phyloP scores from a whole-genome alignment of 257 asterid genomes.

The Nicotiana otophora region DNA sequence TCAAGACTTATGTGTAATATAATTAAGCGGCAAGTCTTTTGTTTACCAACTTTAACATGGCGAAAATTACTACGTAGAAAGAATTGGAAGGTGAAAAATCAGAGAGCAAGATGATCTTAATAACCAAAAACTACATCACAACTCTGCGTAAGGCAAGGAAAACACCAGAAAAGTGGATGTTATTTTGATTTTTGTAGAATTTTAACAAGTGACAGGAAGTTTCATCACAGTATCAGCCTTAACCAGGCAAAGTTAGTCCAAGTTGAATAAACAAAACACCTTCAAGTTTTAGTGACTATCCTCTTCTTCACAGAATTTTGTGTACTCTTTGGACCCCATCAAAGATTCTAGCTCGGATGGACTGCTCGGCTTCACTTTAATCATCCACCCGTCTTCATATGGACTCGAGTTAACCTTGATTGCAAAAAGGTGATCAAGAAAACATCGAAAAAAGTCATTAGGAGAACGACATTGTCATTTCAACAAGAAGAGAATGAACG shows the following conservation, averaged over 20 bases:
- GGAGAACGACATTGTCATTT: not conserved
- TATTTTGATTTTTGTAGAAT: not conserved
- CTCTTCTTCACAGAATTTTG: constrained; percentile 86
- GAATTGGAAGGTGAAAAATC: not conserved
- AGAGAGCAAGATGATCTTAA: no score
- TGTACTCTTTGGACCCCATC: constrained; percentile 65
- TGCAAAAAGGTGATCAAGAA: not conserved
- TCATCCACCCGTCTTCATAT: constrained; percentile 94
- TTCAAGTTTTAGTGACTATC: constrained; percentile 31
- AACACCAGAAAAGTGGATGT: not conserved
- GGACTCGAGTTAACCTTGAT: constrained; percentile 74
- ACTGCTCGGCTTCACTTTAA: constrained; percentile 70
- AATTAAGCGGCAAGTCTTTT: no score
- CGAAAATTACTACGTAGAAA: not conserved
- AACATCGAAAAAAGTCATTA: not conserved
- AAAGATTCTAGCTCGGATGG: constrained; percentile 60
- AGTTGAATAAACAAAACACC: constrained; percentile 21
- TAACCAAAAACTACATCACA: not conserved
- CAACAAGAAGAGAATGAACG: not conserved
- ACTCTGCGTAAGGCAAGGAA: not conserved
- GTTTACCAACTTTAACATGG: not conserved
- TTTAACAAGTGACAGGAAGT: not conserved
- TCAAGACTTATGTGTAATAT: no score
- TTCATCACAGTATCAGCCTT: not conserved
- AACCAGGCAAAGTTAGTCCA: constrained; percentile 15